Base-by-base conservation (phyloP, 2,329 filamentous ascomycete species). In the Waltergamsia citrina region DNA sequence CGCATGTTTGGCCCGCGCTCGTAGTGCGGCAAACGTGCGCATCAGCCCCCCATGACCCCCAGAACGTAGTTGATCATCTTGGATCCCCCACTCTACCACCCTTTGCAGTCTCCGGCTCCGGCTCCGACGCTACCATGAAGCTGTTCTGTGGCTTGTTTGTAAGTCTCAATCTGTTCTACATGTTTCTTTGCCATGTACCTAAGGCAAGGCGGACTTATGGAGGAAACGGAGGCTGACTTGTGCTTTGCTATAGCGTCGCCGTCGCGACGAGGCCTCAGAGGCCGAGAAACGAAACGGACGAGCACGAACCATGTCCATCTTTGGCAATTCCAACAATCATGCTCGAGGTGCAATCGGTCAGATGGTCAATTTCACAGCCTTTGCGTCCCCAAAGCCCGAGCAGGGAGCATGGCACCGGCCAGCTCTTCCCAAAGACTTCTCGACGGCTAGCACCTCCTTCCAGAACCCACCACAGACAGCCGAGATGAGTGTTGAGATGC, bases 401-500 rank as follows among this genome's bases (percentile, higher is more conserved):
- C n/a, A n/a, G n/a, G n/a, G n/a, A n/a, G 47, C 44, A 32, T 36
- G 32, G 26, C 33, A 35, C 22, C 47, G 45, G 27, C 32, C 38
- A 7, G 27, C 40, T 5, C 38, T 41, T 12, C 31, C 39, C 6
- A 46, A 51, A 28, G 46, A 50, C 17, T 40, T 35, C 29, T 55
- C 47, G 22, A 49, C 45, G 32, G 43, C 45, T 20, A 44, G 40
- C 40, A 45, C 43, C 37, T 14, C 38, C 31, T 31, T 40, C 37
- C 30, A 37, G 32, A 35, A 12, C 28, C 38, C 30, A 39, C 42
- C 11, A 42, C 45, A 28, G 49, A 60, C 16, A 10, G 45, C 65
- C 19, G 59, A 65, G 30, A 51, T 74, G 26, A 71, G 60, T 36
- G 59, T 63, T 26, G 55, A 60, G 18, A 65, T 76, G 38, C 62